Conservation (phyloP, 441 rosid species). For the Brassica hybrid region DNA sequence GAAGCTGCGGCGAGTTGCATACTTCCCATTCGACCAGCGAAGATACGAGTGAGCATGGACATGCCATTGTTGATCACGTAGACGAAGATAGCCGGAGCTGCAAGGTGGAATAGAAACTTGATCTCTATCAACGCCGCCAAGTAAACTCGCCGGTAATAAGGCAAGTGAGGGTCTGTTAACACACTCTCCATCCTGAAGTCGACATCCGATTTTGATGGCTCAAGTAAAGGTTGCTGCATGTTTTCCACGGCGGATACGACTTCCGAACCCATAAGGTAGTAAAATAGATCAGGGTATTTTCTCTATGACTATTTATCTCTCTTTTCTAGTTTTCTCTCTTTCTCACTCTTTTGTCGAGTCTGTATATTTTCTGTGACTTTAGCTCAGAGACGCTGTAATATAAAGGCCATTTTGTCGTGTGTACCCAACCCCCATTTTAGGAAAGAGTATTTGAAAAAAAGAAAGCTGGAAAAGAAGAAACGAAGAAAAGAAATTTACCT, state of each 20-base stretch:
- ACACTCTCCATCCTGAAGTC: conserved; percentile 56
- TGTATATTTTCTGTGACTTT: conserved; percentile 21
- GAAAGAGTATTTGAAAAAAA: not conserved
- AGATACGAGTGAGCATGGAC: conserved; percentile 62
- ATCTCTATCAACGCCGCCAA: conserved; percentile 57
- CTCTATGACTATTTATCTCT: not conserved
- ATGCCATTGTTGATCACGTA: conserved; percentile 59
- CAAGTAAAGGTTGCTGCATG: conserved; percentile 44
- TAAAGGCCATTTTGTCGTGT: conserved; percentile 38
- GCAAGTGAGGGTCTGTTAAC: conserved; percentile 41
- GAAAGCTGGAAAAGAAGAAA: not conserved
- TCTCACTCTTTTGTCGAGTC: not conserved
- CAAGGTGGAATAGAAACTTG: conserved; percentile 49
- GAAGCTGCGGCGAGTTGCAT: conserved; percentile 72
- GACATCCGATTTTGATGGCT: conserved; percentile 30
- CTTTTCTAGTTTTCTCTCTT: not conserved
- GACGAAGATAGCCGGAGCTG: conserved; percentile 59
- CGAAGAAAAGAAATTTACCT: not conserved
- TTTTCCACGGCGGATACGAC: conserved; percentile 15
- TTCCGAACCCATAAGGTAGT: conserved; percentile 28
- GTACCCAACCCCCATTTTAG: not conserved
- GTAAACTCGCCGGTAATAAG: conserved; percentile 43
- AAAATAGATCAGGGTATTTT: not conserved
- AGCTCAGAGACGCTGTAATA: conserved; percentile 13
- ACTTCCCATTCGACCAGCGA: conserved; percentile 69